Conservation (phyloP, 495 filamentous ascomycete genomes). For the Apodospora peruviana region DNA sequence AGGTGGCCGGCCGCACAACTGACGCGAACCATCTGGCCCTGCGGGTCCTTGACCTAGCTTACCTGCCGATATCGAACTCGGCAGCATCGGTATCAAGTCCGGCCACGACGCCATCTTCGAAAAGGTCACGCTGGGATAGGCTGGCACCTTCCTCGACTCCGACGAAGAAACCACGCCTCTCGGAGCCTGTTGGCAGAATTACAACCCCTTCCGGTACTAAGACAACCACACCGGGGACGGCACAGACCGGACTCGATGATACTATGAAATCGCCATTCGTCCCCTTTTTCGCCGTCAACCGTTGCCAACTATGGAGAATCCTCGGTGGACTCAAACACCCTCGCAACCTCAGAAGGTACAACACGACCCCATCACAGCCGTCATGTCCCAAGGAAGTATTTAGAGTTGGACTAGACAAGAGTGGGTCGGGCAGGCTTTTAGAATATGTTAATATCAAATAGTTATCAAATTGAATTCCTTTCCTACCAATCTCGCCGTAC, state of each 20-base stretch:
- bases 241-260: neutral
- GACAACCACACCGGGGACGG: neutral
- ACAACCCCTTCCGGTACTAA: neutral
- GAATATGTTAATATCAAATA: neutral
- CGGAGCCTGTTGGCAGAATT: neutral
- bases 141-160: conserved; percentile 2
- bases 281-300: conserved; percentile 1
- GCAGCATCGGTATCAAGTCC: neutral
- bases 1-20: conserved; percentile 1
- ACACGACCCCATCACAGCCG: neutral
- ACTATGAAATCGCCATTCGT: neutral
- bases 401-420: neutral
- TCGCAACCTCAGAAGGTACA: neutral
- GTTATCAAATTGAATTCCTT: neutral
- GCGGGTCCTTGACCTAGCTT: conserved; percentile 1
- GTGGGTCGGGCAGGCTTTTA: neutral
- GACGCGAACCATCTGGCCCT: neutral
- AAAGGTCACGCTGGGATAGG: conserved; percentile 1
- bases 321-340: neutral
- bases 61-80: neutral
- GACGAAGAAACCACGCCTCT: neutral
- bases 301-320: conserved; percentile 2
- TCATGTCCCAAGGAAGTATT: neutral
- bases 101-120: neutral
- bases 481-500: neutral